Evolutionary conservation across 352 stramenopile species (phyloP).

Genomic region (Thalassiosira exigua): DNA sequence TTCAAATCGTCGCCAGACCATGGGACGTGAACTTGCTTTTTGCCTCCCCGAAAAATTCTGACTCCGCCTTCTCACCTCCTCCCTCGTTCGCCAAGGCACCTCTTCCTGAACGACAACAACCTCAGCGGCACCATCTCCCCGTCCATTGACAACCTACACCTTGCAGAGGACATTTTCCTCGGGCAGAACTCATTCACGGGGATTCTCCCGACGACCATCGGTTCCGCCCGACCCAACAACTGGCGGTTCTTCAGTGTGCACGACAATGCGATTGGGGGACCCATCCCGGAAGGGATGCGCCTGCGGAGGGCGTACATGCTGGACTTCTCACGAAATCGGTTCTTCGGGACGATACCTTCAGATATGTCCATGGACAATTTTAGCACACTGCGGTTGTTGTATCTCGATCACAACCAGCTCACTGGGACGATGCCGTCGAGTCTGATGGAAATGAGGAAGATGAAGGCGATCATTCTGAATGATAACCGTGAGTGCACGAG

Average conservation of each 20-base stretch:
- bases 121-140: constrained; percentile 72
- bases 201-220: constrained; percentile 64
- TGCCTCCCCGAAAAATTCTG: neutral
- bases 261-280: constrained; percentile 48
- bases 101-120: constrained; percentile 78
- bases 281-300: constrained; percentile 35
- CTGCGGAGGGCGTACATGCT: constrained; percentile 51
- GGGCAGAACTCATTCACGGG: constrained; percentile 71
- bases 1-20: too few species aligned
- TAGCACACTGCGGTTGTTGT: constrained; percentile 63
- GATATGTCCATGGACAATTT: constrained; percentile 52
- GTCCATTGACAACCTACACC: constrained; percentile 51
- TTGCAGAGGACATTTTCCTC: constrained; percentile 73
- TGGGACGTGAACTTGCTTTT: too few species aligned
- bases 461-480: constrained; percentile 60
- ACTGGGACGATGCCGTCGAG: constrained; percentile 58
- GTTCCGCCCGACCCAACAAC: constrained; percentile 46
- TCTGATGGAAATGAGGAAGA: constrained; percentile 60
- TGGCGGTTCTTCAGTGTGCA: constrained; percentile 56
- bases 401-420: constrained; percentile 73
- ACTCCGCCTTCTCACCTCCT: neutral
- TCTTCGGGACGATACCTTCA: constrained; percentile 49
- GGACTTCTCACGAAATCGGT: constrained; percentile 56
- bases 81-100: constrained; percentile 56
- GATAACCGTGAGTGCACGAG: too few species aligned